Percentiles rank a stretch among this genome's conserved stretches.
These are phyloP conservation scores for Rugosomyces carneus DNA, from an alignment of 1,284 basidiomycete genomes.

Conservation along the genomic window DNA sequence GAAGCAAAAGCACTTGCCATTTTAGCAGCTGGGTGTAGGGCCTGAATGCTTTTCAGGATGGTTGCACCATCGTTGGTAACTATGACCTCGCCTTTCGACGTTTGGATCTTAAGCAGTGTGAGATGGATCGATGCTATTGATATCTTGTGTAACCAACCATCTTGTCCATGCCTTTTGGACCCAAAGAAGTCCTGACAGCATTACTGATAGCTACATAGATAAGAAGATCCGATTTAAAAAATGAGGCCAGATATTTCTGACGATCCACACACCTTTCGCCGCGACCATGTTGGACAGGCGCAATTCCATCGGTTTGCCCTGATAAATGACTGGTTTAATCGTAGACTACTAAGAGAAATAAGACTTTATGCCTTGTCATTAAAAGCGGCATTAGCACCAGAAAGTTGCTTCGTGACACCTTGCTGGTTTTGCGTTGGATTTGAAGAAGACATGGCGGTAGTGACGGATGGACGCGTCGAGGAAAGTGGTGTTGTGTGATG, in stretches of 20 bases:
- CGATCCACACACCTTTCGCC: slow-evolving; percentile 69
- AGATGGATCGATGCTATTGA: slow-evolving; percentile 9
- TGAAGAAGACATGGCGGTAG: slow-evolving; percentile 34
- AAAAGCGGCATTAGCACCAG: slow-evolving; percentile 67
- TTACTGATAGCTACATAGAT: slow-evolving; percentile 91
- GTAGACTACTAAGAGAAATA: slow-evolving; percentile 9
- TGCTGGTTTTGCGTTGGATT: slow-evolving; percentile 30
- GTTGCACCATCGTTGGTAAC: slow-evolving; percentile 99
- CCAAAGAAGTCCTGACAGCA: slow-evolving; percentile 94
- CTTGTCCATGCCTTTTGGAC: slow-evolving; percentile 99
- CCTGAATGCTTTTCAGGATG: slow-evolving; percentile 95
- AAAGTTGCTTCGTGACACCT: slow-evolving; percentile 30
- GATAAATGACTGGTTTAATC: slow-evolving; percentile 27
- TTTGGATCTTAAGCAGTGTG: slow-evolving; percentile 77
- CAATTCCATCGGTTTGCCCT: slow-evolving; percentile 93
- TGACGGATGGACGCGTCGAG: slow-evolving; percentile 23
- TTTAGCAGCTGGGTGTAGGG: slow-evolving; percentile 95
- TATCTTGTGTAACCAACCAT: slow-evolving; percentile 60
- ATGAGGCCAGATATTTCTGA: background rate
- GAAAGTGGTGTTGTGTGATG: slow-evolving; percentile 21
- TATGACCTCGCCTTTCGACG: slow-evolving; percentile 92
- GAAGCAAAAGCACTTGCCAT: slow-evolving; percentile 55
- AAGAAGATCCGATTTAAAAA: slow-evolving; percentile 11
- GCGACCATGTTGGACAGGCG: slow-evolving; percentile 94
- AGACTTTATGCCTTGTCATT: slow-evolving; percentile 67